phyloP scores from a whole-genome alignment of 2,329 filamentous ascomycete species.

The Calonectria naviculata region DNA sequence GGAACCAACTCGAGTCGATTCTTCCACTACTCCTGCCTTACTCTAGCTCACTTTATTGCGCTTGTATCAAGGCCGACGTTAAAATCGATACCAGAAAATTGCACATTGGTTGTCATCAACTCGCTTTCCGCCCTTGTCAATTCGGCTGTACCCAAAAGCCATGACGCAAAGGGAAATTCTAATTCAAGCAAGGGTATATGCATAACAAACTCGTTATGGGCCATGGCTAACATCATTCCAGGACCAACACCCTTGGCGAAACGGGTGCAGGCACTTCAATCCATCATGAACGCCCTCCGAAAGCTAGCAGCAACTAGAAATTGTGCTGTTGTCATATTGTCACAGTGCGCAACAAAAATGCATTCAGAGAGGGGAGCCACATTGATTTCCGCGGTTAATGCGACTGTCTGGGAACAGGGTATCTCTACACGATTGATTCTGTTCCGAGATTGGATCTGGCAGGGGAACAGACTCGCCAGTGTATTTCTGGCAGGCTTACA shows the following conservation, averaged over 20 bases:
- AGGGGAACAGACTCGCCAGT: slow-evolving; percentile 56
- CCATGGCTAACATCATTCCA: slow-evolving; percentile 31
- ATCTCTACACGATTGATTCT: slow-evolving; percentile 79
- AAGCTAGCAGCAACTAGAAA: slow-evolving; percentile 80
- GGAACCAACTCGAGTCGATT: slow-evolving; percentile 48
- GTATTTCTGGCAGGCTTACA: slow-evolving; percentile 72
- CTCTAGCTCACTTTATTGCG: slow-evolving; percentile 79
- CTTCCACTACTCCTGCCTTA: slow-evolving; percentile 63
- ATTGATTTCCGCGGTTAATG: slow-evolving; percentile 80
- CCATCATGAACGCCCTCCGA: slow-evolving; percentile 76
- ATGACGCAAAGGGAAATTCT: slow-evolving; percentile 49
- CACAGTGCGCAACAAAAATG: slow-evolving; percentile 86
- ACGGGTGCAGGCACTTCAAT: slow-evolving; percentile 65
- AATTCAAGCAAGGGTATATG: slow-evolving; percentile 55
- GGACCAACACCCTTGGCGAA: slow-evolving; percentile 53
- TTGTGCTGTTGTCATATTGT: slow-evolving; percentile 80
- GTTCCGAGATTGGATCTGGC: slow-evolving; percentile 80
- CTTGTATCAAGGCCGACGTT: slow-evolving; percentile 76
- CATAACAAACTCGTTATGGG: slow-evolving; percentile 19
- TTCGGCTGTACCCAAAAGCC: slow-evolving; percentile 76
- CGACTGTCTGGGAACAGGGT: slow-evolving; percentile 82
- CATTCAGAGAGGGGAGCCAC: slow-evolving; percentile 73
- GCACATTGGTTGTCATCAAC: slow-evolving; percentile 81
- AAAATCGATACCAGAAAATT: slow-evolving; percentile 69
- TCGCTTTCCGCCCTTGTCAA: slow-evolving; percentile 82